Evolutionary conservation across 2,329 filamentous ascomycete species (phyloP).

Genomic region (Aspergillus texensis): DNA sequence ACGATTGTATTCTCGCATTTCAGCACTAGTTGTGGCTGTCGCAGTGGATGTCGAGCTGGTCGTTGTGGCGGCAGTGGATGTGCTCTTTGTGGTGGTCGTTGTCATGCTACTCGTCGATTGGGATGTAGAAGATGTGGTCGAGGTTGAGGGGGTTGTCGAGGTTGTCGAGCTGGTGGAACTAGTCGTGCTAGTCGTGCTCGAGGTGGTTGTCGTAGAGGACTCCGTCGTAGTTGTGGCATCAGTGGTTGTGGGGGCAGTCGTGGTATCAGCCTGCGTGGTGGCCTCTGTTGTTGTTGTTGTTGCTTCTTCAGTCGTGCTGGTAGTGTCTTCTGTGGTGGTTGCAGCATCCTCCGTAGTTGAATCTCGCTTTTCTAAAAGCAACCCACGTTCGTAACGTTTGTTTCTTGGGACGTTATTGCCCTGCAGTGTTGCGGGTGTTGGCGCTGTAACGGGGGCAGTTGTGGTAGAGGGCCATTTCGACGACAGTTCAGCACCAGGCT

Average conservation of each 20-base stretch:
- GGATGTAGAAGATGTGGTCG: neutral
- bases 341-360: neutral
- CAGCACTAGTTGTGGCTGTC: constrained; percentile 4
- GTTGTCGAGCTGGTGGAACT: neutral
- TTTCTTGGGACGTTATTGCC: neutral
- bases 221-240: neutral
- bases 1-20: constrained; percentile 1
- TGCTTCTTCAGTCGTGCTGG: neutral
- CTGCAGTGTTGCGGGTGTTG: neutral
- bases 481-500: neutral
- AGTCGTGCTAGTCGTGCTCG: neutral
- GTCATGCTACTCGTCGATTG: constrained; percentile 7
- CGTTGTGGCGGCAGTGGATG: constrained; percentile 7
- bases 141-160: neutral
- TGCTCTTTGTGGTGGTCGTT: constrained; percentile 6
- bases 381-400: neutral
- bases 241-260: neutral
- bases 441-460: neutral
- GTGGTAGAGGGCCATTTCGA: neutral
- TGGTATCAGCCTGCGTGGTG: neutral
- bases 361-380: constrained; percentile 4
- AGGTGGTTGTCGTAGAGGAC: neutral
- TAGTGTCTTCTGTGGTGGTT: neutral
- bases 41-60: constrained; percentile 8
- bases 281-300: neutral